Evolutionary conservation across 352 stramenopile species (phyloP).

Genomic region (Phytophthora fragariae): DNA sequence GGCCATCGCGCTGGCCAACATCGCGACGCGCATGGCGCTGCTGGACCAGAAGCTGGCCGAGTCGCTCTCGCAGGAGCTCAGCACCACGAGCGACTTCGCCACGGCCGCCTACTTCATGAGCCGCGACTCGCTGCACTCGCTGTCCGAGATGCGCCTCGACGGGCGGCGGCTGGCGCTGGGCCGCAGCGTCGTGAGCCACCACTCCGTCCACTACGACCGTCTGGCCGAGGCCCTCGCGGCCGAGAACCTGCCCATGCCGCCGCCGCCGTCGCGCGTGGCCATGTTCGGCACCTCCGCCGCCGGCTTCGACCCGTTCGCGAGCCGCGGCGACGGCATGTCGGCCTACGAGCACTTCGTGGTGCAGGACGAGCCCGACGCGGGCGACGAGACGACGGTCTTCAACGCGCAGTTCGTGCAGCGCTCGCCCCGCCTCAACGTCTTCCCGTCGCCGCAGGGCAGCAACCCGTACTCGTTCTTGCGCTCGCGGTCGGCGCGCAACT

Average conservation of each 20-base stretch:
- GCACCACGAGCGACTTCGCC: conserved; percentile 49
- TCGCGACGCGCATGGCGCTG: conserved; percentile 71
- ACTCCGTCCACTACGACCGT: conserved; percentile 66
- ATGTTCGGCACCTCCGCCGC: conserved; percentile 71
- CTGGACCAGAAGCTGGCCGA: conserved; percentile 52
- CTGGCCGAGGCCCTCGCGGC: conserved; percentile 46
- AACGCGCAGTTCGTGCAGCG: conserved; percentile 52
- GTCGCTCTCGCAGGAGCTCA: conserved; percentile 54
- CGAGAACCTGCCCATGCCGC: conserved; percentile 42
- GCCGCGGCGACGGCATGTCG: conserved; percentile 46
- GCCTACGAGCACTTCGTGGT: conserved; percentile 76
- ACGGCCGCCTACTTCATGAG: conserved; percentile 68
- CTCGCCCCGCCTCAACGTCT: conserved; percentile 37
- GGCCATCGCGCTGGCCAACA: conserved; percentile 70
- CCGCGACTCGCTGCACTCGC: conserved; percentile 39
- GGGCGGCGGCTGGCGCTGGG: conserved; percentile 50
- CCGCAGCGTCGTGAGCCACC: conserved; percentile 69
- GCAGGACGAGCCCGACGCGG: conserved; percentile 44
- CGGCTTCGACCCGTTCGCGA: conserved; percentile 60
- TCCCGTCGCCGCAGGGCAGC: conserved; percentile 21
- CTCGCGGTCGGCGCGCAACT: too few species aligned
- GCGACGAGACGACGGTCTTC: conserved; percentile 49
- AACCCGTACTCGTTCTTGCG: conserved; percentile 2
- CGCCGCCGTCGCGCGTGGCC: too few species aligned
- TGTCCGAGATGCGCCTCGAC: conserved; percentile 53